phyloP scores from a whole-genome alignment of 257 asterid species.

The Datura wrightii region DNA sequence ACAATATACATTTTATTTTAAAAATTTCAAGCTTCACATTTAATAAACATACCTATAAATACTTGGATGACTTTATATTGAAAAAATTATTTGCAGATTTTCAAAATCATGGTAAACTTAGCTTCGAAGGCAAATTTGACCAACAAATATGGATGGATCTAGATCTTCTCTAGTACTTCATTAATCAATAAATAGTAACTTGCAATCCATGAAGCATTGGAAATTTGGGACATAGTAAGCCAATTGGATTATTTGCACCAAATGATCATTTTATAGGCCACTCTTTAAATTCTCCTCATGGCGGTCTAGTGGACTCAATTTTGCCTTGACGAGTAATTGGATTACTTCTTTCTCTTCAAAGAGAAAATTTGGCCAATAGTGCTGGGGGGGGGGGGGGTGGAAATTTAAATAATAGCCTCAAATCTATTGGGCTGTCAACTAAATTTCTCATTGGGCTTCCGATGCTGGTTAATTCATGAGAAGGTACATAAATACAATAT shows the following conservation, averaged over 20 bases:
- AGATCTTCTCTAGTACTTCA: background rate
- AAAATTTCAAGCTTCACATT: too few relatives aligned
- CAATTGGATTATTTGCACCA: background rate
- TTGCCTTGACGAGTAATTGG: background rate
- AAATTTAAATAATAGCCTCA: background rate
- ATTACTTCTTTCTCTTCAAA: background rate
- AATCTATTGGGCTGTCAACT: too few relatives aligned
- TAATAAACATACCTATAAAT: too few relatives aligned
- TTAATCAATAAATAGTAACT: too few relatives aligned
- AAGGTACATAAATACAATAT: too few relatives aligned
- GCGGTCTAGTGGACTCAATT: background rate
- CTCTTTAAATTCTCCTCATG: background rate
- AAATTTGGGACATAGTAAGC: background rate
- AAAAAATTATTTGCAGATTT: too few relatives aligned
- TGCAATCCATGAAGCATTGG: too few relatives aligned
- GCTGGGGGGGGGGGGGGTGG: background rate
- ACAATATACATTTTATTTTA: too few relatives aligned
- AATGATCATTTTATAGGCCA: background rate
- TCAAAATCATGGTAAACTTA: too few relatives aligned
- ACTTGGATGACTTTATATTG: too few relatives aligned
- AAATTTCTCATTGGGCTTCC: too few relatives aligned
- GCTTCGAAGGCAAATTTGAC: background rate
- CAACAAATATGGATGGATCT: background rate
- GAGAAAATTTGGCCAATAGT: background rate
- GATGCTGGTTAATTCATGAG: too few relatives aligned